phyloP scores from a whole-genome alignment of 352 stramenopile species.

The Phytophthora cajani region DNA sequence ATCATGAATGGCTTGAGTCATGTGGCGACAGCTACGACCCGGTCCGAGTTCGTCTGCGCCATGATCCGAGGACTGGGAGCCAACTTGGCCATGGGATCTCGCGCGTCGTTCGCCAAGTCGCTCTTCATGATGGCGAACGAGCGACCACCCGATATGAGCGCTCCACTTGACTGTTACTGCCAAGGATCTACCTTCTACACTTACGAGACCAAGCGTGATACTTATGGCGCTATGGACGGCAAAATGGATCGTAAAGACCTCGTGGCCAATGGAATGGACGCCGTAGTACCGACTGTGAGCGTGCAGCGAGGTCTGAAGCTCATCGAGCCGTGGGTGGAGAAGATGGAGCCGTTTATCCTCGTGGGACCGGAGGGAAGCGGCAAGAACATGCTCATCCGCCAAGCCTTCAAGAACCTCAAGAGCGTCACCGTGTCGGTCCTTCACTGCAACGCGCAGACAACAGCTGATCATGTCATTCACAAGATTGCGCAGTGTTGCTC shows the following conservation, averaged over 20 bases:
- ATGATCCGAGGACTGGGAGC: constrained; percentile 93
- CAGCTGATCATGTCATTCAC: constrained; percentile 93
- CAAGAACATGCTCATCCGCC: constrained; percentile 95
- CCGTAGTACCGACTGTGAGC: constrained; percentile 73
- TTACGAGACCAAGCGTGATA: constrained; percentile 85
- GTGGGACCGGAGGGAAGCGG: constrained; percentile 94
- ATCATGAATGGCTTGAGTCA: constrained; percentile 94
- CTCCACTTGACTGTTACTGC: constrained; percentile 91
- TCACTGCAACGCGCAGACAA: constrained; percentile 96
- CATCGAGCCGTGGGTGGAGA: constrained; percentile 92
- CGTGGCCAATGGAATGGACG: constrained; percentile 42
- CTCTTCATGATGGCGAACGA: constrained; percentile 93
- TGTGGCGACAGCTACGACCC: constrained; percentile 71
- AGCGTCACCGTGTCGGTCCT: constrained; percentile 85
- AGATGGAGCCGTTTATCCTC: constrained; percentile 95
- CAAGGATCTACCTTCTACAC: constrained; percentile 64
- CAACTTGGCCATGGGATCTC: constrained; percentile 84
- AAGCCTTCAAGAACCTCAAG: constrained; percentile 88
- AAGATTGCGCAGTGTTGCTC: constrained; percentile 95
- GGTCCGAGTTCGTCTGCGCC: constrained; percentile 90
- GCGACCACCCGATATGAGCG: constrained; percentile 85
- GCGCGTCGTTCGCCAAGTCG: constrained; percentile 89
- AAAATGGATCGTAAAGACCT: constrained; percentile 66
- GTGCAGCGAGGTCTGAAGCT: constrained; percentile 90
- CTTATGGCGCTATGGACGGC: constrained; percentile 75